phyloP scores from a whole-genome alignment of 352 stramenopile genomes.

The Globisporangium solare region DNA sequence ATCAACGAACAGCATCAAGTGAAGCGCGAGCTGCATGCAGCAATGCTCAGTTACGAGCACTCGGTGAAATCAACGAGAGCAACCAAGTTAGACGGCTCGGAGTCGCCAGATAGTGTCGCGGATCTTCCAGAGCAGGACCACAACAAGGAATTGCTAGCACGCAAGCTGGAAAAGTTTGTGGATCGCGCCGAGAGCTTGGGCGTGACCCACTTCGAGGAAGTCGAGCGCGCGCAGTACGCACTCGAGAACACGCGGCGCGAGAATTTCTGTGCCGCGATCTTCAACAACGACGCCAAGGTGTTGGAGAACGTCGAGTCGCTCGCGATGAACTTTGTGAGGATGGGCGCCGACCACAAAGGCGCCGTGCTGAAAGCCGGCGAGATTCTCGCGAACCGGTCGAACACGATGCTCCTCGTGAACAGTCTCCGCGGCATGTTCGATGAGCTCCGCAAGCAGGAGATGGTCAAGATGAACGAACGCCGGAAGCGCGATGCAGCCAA shows the following conservation, averaged over 20 bases:
- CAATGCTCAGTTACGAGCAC: constrained; percentile 35
- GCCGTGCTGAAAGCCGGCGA: constrained; percentile 74
- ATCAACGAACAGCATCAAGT: constrained; percentile 49
- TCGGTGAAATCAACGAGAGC: constrained; percentile 20
- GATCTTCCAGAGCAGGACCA: constrained; percentile 4
- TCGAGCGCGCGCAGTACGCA: constrained; percentile 65
- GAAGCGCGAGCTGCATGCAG: constrained; percentile 37
- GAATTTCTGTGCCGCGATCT: constrained; percentile 55
- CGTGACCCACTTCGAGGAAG: constrained; percentile 68
- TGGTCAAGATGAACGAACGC: constrained; percentile 77
- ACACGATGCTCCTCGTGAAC: constrained; percentile 69
- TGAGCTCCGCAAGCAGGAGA: constrained; percentile 60
- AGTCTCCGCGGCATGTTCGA: constrained; percentile 68
- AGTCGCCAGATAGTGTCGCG: constrained; percentile 6
- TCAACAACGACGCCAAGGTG: constrained; percentile 49
- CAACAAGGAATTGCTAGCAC: constrained; percentile 28
- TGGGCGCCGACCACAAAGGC: constrained; percentile 56
- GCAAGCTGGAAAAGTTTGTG: constrained; percentile 52
- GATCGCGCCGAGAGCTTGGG: constrained; percentile 64
- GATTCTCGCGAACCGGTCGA: constrained; percentile 75
- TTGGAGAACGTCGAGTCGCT: constrained; percentile 62
- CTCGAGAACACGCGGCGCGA: constrained; percentile 60
- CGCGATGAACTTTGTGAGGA: constrained; percentile 53
- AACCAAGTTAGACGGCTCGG: constrained; percentile 13
- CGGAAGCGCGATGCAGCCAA: constrained; percentile 52